Conservation (phyloP, 2,329 filamentous ascomycete species). For the Colletotrichum limetticola region DNA sequence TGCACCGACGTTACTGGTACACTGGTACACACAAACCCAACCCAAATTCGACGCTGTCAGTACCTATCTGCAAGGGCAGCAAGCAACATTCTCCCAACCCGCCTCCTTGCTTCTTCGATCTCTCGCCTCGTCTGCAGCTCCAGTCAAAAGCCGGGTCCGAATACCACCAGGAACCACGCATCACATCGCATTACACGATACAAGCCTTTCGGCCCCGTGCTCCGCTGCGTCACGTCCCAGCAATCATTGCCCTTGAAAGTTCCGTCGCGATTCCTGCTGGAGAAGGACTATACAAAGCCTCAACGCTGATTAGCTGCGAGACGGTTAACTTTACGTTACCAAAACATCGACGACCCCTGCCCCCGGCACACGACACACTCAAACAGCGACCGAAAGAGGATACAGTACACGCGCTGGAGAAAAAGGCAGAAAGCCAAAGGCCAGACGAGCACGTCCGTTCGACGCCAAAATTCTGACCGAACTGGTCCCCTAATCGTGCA, state of each 20-base stretch:
- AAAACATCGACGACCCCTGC: constrained; percentile 30
- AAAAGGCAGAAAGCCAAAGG: constrained; percentile 10
- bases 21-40: not conserved
- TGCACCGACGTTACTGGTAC: not conserved
- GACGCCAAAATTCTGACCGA: constrained; percentile 16
- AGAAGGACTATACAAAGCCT: constrained; percentile 16
- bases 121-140: constrained; percentile 11
- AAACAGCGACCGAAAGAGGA: not conserved
- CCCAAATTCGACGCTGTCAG: not conserved
- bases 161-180: constrained; percentile 1
- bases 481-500: constrained; percentile 31
- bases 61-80: constrained; percentile 14
- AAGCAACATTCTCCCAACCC: not conserved
- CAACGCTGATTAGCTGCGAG: constrained; percentile 30
- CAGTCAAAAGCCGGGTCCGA: constrained; percentile 2
- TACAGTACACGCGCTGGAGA: not conserved
- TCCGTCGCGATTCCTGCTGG: constrained; percentile 21
- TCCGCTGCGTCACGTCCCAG: constrained; percentile 25
- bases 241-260: constrained; percentile 21
- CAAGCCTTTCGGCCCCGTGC: constrained; percentile 16
- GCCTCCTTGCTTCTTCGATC: constrained; percentile 6
- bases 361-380: constrained; percentile 33
- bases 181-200: constrained; percentile 17
- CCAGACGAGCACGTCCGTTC: constrained; percentile 35
- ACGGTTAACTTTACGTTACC: constrained; percentile 32